Evolutionary conservation across 164 flowering plant genomes (phyloP), one percentile per base, ranked within the genome.

Genomic region (Chimonanthus salicifolius): DNA sequence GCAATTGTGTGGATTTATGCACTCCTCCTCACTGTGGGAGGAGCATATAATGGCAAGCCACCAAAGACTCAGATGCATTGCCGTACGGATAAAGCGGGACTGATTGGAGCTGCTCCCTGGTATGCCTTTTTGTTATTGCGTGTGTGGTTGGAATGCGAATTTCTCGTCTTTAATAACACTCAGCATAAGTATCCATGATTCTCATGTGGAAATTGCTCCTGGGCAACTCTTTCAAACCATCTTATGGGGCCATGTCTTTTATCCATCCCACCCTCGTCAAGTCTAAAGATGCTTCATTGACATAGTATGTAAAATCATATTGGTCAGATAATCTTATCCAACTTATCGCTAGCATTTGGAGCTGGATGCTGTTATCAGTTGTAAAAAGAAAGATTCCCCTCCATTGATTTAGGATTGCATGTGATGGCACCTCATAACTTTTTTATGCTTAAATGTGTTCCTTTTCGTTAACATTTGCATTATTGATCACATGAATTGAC

Each of bases 21-120:
- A 18, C 90, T 91, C 81, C 80, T 94, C n/a, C 92, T 94, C 48
- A 94, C 98, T n/a, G 92, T 94, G 18, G 92, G 92, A 15, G 98
- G 98, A 45, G 94, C 97, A 4, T 92, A 94, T 72, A 94, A 88
- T 72, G 63, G 88, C 74, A 63, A 86, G 13, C 76, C 88, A 66
- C 79, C 72, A 11, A 76, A 73, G 69, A 94, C 98, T 71, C 97
- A 92, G 77, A 4, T 62, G 45, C 88, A 86, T 80, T 94, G 98
- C 78, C 83, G 97, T 70, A 94, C 98, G 64, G 98, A 92, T 74
- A 90, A 89, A 72, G 83, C 95, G 75, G 98, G 98, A 62, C 85
- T 94, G 47, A 86, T 92, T 47, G 80, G 88, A 75, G 94, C 83
- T 73, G 88, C 98, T 77, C 95, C 97, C 65, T 94, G 98, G 97